Percentiles rank a stretch among this genome's conserved stretches.
phyloP scores from a whole-genome alignment of 768 basidiomycete species.

The Podaxis sp. region DNA sequence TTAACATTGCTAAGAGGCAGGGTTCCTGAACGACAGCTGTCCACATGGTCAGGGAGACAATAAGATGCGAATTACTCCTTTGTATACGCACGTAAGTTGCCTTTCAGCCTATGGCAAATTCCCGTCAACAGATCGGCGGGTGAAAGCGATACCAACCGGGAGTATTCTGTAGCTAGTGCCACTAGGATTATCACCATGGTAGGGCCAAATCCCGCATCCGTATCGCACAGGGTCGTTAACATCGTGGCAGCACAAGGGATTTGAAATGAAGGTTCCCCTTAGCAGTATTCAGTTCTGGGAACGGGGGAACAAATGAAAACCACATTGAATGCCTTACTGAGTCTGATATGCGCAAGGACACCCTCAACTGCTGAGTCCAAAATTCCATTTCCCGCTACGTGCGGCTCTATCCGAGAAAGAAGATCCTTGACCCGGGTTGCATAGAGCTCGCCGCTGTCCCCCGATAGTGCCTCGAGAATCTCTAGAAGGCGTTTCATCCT shows the following conservation, averaged over 20 bases:
- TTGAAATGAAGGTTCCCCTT: slow-evolving; percentile 40
- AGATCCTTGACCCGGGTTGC: slow-evolving; percentile 47
- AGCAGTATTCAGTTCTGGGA: neutral
- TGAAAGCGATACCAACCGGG: slow-evolving; percentile 15
- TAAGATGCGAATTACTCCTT: neutral
- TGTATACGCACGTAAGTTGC: slow-evolving; percentile 18
- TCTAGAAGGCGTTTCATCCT: slow-evolving; percentile 40
- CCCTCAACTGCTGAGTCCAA: slow-evolving; percentile 57
- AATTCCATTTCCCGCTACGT: slow-evolving; percentile 28
- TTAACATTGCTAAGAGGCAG: slow-evolving; percentile 68
- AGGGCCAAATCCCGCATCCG: slow-evolving; percentile 61
- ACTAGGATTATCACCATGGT: slow-evolving; percentile 40
- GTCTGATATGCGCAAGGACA: slow-evolving; percentile 47
- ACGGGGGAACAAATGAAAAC: neutral
- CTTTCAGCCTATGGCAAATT: slow-evolving; percentile 21
- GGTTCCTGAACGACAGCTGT: slow-evolving; percentile 76
- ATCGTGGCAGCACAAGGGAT: slow-evolving; percentile 43
- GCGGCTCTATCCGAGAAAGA: slow-evolving; percentile 36
- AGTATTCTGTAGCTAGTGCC: slow-evolving; percentile 31
- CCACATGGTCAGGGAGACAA: slow-evolving; percentile 8
- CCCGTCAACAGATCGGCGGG: slow-evolving; percentile 16
- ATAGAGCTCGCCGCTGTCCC: slow-evolving; percentile 56
- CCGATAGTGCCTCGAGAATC: slow-evolving; percentile 44
- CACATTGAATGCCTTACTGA: slow-evolving; percentile 36
- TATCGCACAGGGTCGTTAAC: slow-evolving; percentile 43